A percentile compares a stretch with the other conserved stretches of the same genome.
These are phyloP conservation scores for Prunus padus DNA, from an alignment of 306 rosid species.

Conservation along the genomic window DNA sequence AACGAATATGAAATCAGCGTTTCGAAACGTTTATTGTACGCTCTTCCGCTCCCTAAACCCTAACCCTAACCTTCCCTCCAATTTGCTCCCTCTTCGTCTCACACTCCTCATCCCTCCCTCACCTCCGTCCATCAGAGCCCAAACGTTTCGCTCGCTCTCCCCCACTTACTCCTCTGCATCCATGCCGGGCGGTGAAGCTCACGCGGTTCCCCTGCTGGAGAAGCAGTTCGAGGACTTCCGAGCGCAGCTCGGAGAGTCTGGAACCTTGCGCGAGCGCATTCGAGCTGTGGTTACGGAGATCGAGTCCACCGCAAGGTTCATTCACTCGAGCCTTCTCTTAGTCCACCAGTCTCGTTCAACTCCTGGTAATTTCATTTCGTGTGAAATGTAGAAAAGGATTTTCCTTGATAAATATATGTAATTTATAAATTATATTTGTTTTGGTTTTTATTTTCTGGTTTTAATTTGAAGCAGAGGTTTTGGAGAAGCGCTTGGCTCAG, in stretches of 20 bases:
- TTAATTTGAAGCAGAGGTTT: conserved; percentile 46
- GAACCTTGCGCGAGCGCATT: conserved; percentile 71
- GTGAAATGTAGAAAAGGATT: too few species aligned
- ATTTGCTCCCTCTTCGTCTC: conserved; percentile 15
- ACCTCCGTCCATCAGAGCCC: conserved; percentile 1
- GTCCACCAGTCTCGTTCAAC: conserved; percentile 88
- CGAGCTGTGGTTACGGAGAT: conserved; percentile 70
- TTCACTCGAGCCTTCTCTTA: conserved; percentile 68
- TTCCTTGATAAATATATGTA: too few species aligned
- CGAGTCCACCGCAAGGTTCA: conserved; percentile 71
- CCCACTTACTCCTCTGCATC: conserved; percentile 33
- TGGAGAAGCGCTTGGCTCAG: conserved; percentile 73
- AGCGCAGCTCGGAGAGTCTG: conserved; percentile 65
- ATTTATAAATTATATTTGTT: background rate
- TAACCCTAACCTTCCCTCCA: conserved; percentile 15
- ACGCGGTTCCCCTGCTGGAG: conserved; percentile 47
- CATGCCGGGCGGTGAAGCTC: conserved; percentile 49
- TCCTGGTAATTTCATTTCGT: conserved; percentile 47
- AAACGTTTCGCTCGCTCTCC: conserved; percentile 24
- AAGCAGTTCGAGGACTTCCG: conserved; percentile 76
- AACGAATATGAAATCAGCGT: conserved; percentile 43
- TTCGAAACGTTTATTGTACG: conserved; percentile 51
- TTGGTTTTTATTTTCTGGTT: background rate
- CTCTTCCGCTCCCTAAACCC: conserved; percentile 55
- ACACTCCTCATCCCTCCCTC: conserved; percentile 11